Percentiles rank a stretch among this genome's conserved stretches.
phyloP scores from a whole-genome alignment of 208 protist species.

The Leishmania tropica region DNA sequence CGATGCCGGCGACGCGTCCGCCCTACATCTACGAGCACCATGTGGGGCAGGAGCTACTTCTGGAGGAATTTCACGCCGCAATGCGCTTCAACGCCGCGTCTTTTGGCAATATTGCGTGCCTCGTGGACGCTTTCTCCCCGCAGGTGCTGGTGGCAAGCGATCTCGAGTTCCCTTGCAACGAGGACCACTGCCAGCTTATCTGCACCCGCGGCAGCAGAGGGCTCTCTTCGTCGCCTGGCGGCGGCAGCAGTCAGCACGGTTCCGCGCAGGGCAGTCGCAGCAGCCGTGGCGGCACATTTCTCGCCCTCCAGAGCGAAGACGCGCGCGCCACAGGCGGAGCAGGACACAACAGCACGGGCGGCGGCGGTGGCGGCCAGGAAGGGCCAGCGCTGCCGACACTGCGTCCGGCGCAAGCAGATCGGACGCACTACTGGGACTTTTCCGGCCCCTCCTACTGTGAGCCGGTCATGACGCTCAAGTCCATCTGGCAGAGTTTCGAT shows the following conservation, averaged over 20 bases:
- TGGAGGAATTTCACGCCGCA: constrained; percentile 67
- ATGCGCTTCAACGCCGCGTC: constrained; percentile 44
- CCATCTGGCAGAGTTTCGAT: constrained; percentile 79
- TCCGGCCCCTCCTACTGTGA: constrained; percentile 61
- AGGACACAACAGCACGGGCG: not conserved
- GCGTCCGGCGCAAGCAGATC: constrained; percentile 13
- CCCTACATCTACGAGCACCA: constrained; percentile 72
- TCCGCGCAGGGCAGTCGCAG: constrained; percentile 15
- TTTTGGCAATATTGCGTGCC: constrained; percentile 80
- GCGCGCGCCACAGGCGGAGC: constrained; percentile 4
- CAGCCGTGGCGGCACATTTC: not conserved
- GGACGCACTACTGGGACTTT: constrained; percentile 41
- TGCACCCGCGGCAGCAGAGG: not conserved
- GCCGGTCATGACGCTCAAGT: constrained; percentile 59
- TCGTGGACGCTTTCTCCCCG: constrained; percentile 70
- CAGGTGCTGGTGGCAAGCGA: constrained; percentile 49
- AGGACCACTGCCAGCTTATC: constrained; percentile 32
- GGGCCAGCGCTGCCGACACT: not conserved
- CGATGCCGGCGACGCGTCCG: constrained; percentile 7
- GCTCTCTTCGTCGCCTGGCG: not conserved
- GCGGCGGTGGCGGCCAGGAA: not conserved
- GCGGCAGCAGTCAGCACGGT: constrained; percentile 16
- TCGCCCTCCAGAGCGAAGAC: not conserved
- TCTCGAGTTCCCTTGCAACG: constrained; percentile 47
- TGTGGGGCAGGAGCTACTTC: constrained; percentile 54